Conservation (phyloP, 2,329 filamentous ascomycete genomes). For the Neofusicoccum kwambonambiense region DNA sequence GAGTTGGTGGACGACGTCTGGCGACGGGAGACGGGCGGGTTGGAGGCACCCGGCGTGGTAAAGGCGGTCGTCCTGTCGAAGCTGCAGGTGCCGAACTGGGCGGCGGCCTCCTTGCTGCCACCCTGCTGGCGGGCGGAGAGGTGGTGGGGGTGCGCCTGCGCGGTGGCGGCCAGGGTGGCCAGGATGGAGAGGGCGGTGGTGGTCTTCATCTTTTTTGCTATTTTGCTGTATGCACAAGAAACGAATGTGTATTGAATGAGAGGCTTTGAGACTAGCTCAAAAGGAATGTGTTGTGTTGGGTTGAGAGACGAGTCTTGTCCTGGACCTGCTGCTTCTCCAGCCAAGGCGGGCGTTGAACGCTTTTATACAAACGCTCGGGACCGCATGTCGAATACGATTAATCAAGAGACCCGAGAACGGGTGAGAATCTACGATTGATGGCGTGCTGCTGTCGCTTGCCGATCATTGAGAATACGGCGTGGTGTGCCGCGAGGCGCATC, state of each 20-base stretch:
- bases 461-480: not conserved
- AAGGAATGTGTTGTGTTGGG: not conserved
- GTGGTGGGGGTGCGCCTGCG: slow-evolving; percentile 23
- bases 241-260: not conserved
- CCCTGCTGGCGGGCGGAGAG: slow-evolving; percentile 13
- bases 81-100: not conserved
- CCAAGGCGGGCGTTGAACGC: not conserved
- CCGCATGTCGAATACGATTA: too few relatives aligned
- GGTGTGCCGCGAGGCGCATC: not conserved
- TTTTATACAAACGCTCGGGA: not conserved
- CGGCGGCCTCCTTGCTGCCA: slow-evolving; percentile 20
- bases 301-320: not conserved
- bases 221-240: not conserved
- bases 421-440: not conserved
- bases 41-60: not conserved
- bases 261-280: slow-evolving; percentile 5
- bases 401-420: too few relatives aligned
- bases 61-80: not conserved
- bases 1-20: not conserved
- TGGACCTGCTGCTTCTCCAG: not conserved
- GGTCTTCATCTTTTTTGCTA: not conserved
- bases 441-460: not conserved
- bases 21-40: slow-evolving; percentile 21
- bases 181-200: not conserved
- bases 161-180: not conserved